These are phyloP conservation scores for Candida chilensis DNA, from an alignment of 805 yeast species.

Conservation along the genomic window DNA sequence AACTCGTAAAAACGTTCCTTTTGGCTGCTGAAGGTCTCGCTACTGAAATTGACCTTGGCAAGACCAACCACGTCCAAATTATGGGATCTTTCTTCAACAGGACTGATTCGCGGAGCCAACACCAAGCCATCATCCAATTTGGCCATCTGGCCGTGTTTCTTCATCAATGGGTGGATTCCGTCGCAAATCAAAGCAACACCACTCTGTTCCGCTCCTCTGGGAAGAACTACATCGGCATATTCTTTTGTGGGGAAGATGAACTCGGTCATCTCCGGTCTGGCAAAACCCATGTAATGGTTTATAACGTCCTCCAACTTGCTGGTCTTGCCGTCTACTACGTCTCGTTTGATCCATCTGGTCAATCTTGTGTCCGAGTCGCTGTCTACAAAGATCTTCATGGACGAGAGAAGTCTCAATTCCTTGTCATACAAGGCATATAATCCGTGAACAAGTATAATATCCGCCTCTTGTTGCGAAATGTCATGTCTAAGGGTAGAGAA, in stretches of 20 bases:
- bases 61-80: conserved; percentile 6
- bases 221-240: conserved; percentile 66
- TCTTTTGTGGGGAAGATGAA: conserved; percentile 63
- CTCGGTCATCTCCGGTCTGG: conserved; percentile 60
- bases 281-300: conserved; percentile 38
- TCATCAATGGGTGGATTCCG: conserved; percentile 39
- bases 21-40: conserved; percentile 25
- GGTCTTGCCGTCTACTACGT: conserved; percentile 1
- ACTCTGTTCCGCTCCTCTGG: conserved; percentile 54
- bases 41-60: conserved; percentile 15
- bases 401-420: conserved; percentile 43
- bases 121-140: not conserved
- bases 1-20: conserved; percentile 35
- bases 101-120: not conserved
- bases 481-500: conserved; percentile 16
- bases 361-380: conserved; percentile 80
- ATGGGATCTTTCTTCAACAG: conserved; percentile 2
- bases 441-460: conserved; percentile 57
- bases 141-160: conserved; percentile 2
- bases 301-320: conserved; percentile 28
- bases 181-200: conserved; percentile 56
- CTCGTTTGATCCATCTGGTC: conserved; percentile 58
- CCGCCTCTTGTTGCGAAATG: conserved; percentile 4
- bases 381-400: conserved; percentile 67
- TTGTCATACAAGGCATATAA: conserved; percentile 68